These are phyloP conservation scores for Fomitopsis schrenkii DNA, from an alignment of 1,284 basidiomycete genomes.

Conservation along the genomic window DNA sequence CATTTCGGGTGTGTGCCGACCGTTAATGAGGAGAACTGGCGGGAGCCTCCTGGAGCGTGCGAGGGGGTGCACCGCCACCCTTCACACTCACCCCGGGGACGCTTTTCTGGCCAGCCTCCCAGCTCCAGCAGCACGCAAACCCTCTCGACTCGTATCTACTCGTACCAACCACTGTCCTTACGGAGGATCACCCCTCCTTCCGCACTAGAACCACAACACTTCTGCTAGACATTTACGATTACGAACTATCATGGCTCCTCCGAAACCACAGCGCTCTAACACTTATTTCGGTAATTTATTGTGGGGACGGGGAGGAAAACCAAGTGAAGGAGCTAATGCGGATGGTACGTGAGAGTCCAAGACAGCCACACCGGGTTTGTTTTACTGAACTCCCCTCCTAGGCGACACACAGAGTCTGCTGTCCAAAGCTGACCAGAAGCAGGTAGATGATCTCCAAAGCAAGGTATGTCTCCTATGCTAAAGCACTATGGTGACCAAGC, in stretches of 20 bases:
- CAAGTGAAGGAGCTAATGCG: background rate
- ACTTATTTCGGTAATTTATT: background rate
- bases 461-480: background rate
- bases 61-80: background rate
- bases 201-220: background rate
- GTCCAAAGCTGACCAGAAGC: background rate
- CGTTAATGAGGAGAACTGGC: background rate
- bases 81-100: background rate
- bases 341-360: background rate
- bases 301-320: background rate
- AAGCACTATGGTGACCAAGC: background rate
- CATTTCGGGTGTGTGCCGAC: conserved; percentile 1
- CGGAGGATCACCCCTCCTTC: background rate
- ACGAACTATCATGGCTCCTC: background rate
- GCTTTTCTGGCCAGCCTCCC: background rate
- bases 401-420: background rate
- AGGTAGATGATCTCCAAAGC: background rate
- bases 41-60: background rate
- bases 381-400: background rate
- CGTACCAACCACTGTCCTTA: background rate
- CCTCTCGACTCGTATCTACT: background rate
- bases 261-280: background rate
- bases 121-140: background rate
- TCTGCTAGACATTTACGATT: background rate
- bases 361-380: background rate